phyloP scores from a whole-genome alignment of 768 basidiomycete species.

The Gyrodon lividus region DNA sequence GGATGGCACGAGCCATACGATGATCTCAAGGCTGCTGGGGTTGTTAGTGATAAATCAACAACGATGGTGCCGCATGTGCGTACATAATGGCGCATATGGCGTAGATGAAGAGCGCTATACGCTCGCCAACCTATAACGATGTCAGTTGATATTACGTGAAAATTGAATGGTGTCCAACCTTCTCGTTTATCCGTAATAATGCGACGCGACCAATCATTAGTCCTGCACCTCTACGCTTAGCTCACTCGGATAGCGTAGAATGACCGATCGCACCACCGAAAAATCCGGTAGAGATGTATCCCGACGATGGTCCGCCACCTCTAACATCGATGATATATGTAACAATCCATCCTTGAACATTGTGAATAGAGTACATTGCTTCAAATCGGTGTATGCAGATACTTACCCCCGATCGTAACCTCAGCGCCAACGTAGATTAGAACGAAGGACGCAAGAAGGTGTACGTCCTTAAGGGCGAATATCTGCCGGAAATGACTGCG shows the following conservation, averaged over 20 bases:
- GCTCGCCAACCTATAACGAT: conserved; percentile 30
- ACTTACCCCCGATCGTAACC: conserved; percentile 47
- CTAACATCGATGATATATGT: conserved; percentile 49
- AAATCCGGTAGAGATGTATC: conserved; percentile 47
- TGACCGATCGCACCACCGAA: conserved; percentile 21
- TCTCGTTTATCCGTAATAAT: conserved; percentile 29
- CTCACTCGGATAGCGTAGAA: background rate
- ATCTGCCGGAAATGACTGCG: conserved; percentile 48
- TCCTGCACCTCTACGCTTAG: conserved; percentile 11
- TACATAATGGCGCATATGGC: conserved; percentile 31
- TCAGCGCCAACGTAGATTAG: conserved; percentile 52
- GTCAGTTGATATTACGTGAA: background rate
- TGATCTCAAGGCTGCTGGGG: conserved; percentile 51
- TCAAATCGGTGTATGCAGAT: background rate
- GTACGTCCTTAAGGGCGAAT: conserved; percentile 39
- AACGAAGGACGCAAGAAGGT: conserved; percentile 45
- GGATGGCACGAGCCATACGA: conserved; percentile 69
- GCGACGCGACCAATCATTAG: conserved; percentile 30
- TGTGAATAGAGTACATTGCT: background rate
- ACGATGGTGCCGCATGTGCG: background rate
- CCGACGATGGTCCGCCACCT: conserved; percentile 43
- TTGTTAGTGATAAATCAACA: background rate
- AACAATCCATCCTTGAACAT: conserved; percentile 59
- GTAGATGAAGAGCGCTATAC: conserved; percentile 29
- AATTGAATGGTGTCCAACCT: conserved; percentile 9